A percentile compares a stretch with the other conserved stretches of the same genome.
phyloP scores from a whole-genome alignment of 1,139 yeast species.

The Debaryomycetaceae sp. region DNA sequence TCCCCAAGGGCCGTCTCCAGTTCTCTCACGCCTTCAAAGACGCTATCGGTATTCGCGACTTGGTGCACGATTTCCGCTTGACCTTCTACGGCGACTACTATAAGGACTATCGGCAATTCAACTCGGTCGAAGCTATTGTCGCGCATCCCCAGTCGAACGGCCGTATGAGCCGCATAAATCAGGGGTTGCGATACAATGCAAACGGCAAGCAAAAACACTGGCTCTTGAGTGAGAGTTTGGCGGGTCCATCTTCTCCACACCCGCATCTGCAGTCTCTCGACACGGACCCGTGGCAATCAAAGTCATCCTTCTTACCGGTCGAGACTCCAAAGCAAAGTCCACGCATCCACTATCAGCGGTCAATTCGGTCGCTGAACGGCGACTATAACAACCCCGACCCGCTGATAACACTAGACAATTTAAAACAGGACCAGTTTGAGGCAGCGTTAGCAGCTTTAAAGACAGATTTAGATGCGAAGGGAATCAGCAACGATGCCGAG shows the following conservation, averaged over 20 bases:
- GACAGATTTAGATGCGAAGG: constrained; percentile 11
- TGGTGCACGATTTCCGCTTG: constrained; percentile 61
- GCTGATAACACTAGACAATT: constrained; percentile 1
- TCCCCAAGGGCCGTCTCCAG: constrained; percentile 61
- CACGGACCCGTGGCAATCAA: constrained; percentile 7
- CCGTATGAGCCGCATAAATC: constrained; percentile 61
- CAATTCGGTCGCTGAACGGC: constrained; percentile 22
- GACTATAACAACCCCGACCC: constrained; percentile 18
- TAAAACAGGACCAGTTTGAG: constrained; percentile 1
- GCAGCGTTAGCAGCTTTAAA: constrained; percentile 19
- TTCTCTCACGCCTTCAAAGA: constrained; percentile 61
- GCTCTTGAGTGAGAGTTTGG: constrained; percentile 36
- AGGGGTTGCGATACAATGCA: constrained; percentile 72
- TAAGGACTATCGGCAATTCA: constrained; percentile 68
- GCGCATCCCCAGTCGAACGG: constrained; percentile 63
- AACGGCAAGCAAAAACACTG: constrained; percentile 81
- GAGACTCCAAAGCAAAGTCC: neutral
- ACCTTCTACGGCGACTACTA: constrained; percentile 65
- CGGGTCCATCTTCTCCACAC: constrained; percentile 4
- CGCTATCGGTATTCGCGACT: constrained; percentile 64
- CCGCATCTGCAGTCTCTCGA: constrained; percentile 19
- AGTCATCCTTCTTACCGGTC: constrained; percentile 2
- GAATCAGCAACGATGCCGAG: constrained; percentile 23
- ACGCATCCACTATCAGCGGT: constrained; percentile 15
- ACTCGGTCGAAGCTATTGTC: constrained; percentile 60